These are phyloP conservation scores for Ophiostoma sp. DNA, from an alignment of 2,329 filamentous ascomycete genomes.

Conservation along the genomic window DNA sequence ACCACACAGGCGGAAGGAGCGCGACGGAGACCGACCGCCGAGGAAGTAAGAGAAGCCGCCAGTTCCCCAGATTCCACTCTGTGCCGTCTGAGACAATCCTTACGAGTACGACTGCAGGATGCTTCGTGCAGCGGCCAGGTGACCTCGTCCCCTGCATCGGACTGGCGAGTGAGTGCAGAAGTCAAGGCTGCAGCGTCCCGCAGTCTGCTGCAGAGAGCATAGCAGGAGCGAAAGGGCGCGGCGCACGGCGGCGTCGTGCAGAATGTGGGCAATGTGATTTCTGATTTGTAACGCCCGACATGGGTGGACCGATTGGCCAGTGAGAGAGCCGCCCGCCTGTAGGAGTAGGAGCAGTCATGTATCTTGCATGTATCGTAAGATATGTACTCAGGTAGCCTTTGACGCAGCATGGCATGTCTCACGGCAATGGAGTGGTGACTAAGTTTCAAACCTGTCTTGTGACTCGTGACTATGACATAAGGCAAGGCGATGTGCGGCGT, in stretches of 20 bases:
- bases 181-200: too few species aligned
- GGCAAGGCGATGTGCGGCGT: neutral
- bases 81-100: neutral
- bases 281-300: neutral
- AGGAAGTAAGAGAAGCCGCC: too few species aligned
- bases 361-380: neutral
- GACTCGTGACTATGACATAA: conserved; percentile 3
- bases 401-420: neutral
- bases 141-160: conserved; percentile 11
- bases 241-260: neutral
- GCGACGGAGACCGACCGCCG: neutral
- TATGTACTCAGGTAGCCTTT: neutral
- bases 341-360: neutral
- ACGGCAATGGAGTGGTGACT: neutral
- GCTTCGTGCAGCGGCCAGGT: conserved; percentile 4
- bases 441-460: conserved; percentile 3
- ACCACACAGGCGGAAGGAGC: neutral
- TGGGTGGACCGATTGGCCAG: conserved; percentile 2
- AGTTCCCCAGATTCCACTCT: conserved; percentile 1
- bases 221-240: too few species aligned
- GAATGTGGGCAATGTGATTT: neutral
- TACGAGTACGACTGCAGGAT: neutral
- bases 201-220: too few species aligned
- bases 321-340: neutral
- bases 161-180: neutral